Base-by-base conservation (phyloP, 2,329 filamentous ascomycete genomes). In the Gremmenia infestans region DNA sequence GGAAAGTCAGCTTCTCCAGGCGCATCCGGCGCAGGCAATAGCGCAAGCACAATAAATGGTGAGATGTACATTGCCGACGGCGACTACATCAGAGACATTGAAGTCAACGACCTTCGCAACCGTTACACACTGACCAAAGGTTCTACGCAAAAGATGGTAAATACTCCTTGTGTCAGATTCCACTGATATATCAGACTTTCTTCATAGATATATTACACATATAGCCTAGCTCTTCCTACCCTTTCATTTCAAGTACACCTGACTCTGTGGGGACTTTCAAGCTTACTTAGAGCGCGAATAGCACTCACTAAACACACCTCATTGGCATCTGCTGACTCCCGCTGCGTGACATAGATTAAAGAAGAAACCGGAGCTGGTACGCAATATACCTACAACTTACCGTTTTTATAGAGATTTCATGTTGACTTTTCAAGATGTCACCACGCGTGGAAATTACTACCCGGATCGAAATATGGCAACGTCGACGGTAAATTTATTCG, bases 321-420 rank as follows among this genome's bases (percentile, higher is more conserved):
- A 85, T 84, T 89, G 86, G 83, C 89, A 90, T 85, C 85, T 94
- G 91, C 92, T 97, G 85, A 97, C 92, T 84, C 86, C 81, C 77
- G 76, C 76, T 87, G 81, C 85, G 83, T 94, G 86, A 85, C 76
- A 88, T 92, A 99, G 94, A 99, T 99, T 71, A 96, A 96, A 87
- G 93, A 97, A 80, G 91, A 97, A 71, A 97, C 93, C 86, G 94
- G 94, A 82, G 93, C 94, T 82, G 94, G 94, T 99, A 99, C 86
- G 92, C 84, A 46, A 51, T 79, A 76, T 73, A 78, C 76, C 75
- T 77, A 74, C 73, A 72, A 68, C 60, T 68, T 68, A 67, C 61
- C 48, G 61, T 68, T 70, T 67, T 53, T 59, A 62, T 65, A 65
- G 61, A 69, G 61, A 68, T 73, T 74, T 74, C 76, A 82, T 74